Evolutionary conservation across 805 yeast species (phyloP), one percentile per base, ranked within the genome.

Genomic region (Ogataea nakhonphanomensis): DNA sequence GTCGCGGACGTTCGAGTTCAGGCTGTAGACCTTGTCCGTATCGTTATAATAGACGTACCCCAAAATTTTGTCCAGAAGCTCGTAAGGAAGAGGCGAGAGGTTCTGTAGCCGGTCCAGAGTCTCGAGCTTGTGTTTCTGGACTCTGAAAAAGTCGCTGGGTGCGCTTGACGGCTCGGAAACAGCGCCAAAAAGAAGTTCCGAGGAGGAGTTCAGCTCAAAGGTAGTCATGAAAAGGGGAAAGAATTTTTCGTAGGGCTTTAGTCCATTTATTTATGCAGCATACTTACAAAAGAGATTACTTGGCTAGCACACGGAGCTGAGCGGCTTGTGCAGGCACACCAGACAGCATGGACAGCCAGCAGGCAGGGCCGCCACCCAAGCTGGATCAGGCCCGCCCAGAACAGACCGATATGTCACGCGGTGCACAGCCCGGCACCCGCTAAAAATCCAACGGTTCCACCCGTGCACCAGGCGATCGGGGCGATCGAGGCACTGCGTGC

Each of bases 1-100:
- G 24, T 50, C 48, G 31, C 54, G 55, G n/a, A 59, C 41, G 37
- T 61, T 60, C 9, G 62, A 47, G n/a, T 57, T 55, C 12, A 55
- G 49, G 1, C 62, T 53, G 28, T 54, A 46, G 20, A 59, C 54
- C 13, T 51, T 48, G 11, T 55, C 56, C 7, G 51, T 51, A 29
- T 61, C 56, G 25, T 53, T 53, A 41, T 50, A 61, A 42, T 61
- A 63, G 5, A 57, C 53, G 35, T 58, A 55, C 15, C 57, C 55
- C 1, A 63, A 48, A 25, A 63, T 58, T 30, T 59, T 58, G 42
- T 61, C 62, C 7, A 62, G 49, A 3, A 63, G 35, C 40, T 63
- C 68, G 9, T 55, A 49, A 4, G 67, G 63, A 25, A 63, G 53
- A 2, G 62, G 63, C 1, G 52, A 44, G 27, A 54, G 35, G 9